Evolutionary conservation across 495 filamentous ascomycete species (phyloP).

Genomic region (Lasiosphaeris hirsuta): DNA sequence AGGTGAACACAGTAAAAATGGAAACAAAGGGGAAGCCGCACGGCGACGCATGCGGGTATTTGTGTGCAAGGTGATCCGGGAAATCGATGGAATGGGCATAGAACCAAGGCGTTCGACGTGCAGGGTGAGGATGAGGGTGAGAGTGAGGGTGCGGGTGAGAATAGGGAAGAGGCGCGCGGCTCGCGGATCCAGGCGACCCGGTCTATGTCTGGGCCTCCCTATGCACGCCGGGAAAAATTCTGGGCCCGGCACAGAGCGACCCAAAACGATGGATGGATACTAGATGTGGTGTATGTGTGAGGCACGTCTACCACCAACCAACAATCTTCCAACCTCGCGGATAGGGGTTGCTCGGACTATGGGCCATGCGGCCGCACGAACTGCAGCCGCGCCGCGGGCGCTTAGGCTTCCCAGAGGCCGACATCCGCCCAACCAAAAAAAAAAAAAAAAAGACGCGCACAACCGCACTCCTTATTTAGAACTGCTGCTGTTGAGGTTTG

Average conservation of each 20-base stretch:
- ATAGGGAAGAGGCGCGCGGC: slow-evolving; percentile 7
- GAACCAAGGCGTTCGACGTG: slow-evolving; percentile 1
- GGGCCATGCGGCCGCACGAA: slow-evolving; percentile 10
- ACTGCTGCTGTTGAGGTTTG: slow-evolving; percentile 6
- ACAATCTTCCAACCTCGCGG: neutral
- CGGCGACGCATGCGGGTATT: neutral
- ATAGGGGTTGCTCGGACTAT: slow-evolving; percentile 1
- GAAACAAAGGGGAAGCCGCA: neutral
- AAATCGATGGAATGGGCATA: neutral
- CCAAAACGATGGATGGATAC: neutral
- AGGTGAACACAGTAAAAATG: slow-evolving; percentile 5
- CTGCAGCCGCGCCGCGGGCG: slow-evolving; percentile 20
- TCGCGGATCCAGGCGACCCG: neutral
- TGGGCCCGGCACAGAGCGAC: neutral
- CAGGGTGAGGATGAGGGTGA: neutral
- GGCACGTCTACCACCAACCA: slow-evolving; percentile 2
- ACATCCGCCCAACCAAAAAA: slow-evolving; percentile 15
- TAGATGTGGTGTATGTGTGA: slow-evolving; percentile 1
- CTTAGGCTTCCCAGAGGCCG: slow-evolving; percentile 10
- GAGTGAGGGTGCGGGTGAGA: neutral
- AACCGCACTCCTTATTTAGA: neutral
- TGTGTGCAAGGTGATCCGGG: neutral
- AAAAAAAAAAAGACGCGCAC: slow-evolving; percentile 16
- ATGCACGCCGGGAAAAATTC: slow-evolving; percentile 4
- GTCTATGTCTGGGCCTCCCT: neutral